Evolutionary conservation across 805 yeast species (phyloP), one percentile per base, ranked within the genome.

Genomic region (Candida glaebosa): DNA sequence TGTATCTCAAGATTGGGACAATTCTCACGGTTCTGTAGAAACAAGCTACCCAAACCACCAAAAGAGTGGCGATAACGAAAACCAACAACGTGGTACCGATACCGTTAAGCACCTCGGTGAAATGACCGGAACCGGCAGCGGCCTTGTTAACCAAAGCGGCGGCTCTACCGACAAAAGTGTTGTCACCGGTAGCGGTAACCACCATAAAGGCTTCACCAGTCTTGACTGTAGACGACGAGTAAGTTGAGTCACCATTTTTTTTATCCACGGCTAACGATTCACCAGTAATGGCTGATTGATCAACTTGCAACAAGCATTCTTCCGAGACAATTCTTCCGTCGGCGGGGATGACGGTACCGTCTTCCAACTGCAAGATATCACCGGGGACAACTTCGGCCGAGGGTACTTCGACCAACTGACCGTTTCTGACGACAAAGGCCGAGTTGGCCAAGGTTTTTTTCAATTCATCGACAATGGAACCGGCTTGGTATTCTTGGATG

Each of bases 281-380:
- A 82, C 97, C 97, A 62, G 97, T 89, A 64, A 89, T 83, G 59
- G 96, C 95, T 59, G 96, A 88, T 76, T 89, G 96, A 75, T 89
- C 96, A 61, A 88, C 83, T 74, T 89, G 96, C 58, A 89, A 73
- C 76, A 83, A 81, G 65, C 84, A 78, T 60, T 82, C 93, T 66
- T 86, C 93, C 54, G 93, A 77, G 47, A 87, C 86, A 51, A 88
- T 70, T 69, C 93, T 79, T 73, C 96, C 96, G 73, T 88, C 96
- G 46, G 96, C 88, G 60, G 95, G 93, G 59, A 87, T 82, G 58
- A 88, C 91, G 52, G 83, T 75, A 82, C 96, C 96, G 62, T 87
- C 96, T 73, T 88, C 96, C 65, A 88, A 73, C 69, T 85, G 90
- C 63, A 88, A 75, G 55, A 88, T 84, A 69, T 88, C 96, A 82